Conservation (phyloP, 2,329 filamentous ascomycete species). For the Penicillium sp. region DNA sequence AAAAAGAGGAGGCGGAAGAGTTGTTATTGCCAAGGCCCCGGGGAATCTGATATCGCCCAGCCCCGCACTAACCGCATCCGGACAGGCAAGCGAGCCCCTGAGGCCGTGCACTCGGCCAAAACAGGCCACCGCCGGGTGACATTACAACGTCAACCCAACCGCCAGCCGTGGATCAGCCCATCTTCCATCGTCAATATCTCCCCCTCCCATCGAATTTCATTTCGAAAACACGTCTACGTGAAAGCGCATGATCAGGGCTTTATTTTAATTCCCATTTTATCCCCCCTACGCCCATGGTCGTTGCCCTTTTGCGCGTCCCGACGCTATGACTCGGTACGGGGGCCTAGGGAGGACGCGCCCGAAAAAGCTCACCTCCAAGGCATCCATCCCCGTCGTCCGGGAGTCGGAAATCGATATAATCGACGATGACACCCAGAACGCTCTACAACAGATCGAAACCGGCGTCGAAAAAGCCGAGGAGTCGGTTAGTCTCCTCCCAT, state of each 20-base stretch:
- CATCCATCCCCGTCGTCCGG: slow-evolving; percentile 77
- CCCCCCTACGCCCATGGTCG: slow-evolving; percentile 49
- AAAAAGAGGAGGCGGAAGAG: slow-evolving; percentile 11
- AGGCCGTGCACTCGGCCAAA: slow-evolving; percentile 42
- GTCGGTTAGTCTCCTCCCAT: slow-evolving; percentile 68
- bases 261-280: slow-evolving; percentile 62
- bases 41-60: slow-evolving; percentile 42
- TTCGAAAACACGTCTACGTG: slow-evolving; percentile 51
- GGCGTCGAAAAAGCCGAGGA: slow-evolving; percentile 97
- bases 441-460: slow-evolving; percentile 81
- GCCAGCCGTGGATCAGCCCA: slow-evolving; percentile 23
- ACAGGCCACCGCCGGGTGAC: slow-evolving; percentile 40
- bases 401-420: slow-evolving; percentile 88
- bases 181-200: slow-evolving; percentile 30
- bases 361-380: slow-evolving; percentile 84
- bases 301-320: slow-evolving; percentile 36
- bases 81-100: slow-evolving; percentile 44
- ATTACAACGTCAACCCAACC: slow-evolving; percentile 47
- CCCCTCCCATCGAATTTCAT: slow-evolving; percentile 53
- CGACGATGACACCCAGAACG: slow-evolving; percentile 79
- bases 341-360: slow-evolving; percentile 49
- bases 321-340: slow-evolving; percentile 47
- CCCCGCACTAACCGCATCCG: slow-evolving; percentile 43
- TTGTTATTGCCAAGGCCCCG: slow-evolving; percentile 14
- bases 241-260: slow-evolving; percentile 57